These are phyloP conservation scores for Cryptococcus jaspeensis DNA, from an alignment of 1,284 basidiomycete species.

Conservation along the genomic window DNA sequence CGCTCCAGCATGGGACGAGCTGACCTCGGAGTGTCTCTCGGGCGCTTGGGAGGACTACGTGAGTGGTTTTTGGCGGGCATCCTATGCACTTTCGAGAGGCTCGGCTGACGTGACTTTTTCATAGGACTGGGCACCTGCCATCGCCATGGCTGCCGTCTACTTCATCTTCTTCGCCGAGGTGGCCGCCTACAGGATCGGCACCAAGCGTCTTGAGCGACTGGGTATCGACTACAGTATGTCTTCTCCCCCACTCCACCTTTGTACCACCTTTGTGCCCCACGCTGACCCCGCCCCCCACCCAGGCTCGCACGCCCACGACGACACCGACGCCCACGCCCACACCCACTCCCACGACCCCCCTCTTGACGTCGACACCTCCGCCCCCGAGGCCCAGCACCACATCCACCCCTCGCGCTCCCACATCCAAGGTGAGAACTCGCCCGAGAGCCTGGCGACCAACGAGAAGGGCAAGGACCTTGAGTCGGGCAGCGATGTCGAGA, in stretches of 20 bases:
- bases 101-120: constrained; percentile 6
- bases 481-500: constrained; percentile 10
- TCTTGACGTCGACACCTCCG: constrained; percentile 31
- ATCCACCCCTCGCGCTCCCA: constrained; percentile 23
- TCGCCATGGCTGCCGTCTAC: constrained; percentile 78
- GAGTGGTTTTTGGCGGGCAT: constrained; percentile 39
- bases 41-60: constrained; percentile 70
- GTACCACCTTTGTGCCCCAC: not conserved
- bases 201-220: constrained; percentile 43
- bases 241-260: constrained; percentile 2
- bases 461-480: constrained; percentile 20
- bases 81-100: not conserved
- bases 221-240: constrained; percentile 41
- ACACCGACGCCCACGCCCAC: constrained; percentile 60
- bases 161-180: constrained; percentile 80
- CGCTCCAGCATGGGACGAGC: constrained; percentile 68
- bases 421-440: constrained; percentile 1
- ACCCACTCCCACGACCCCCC: constrained; percentile 65
- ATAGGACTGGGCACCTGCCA: constrained; percentile 74
- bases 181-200: constrained; percentile 66
- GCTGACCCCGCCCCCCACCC: constrained; percentile 57
- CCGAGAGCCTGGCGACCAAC: not conserved
- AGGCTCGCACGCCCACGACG: constrained; percentile 58
- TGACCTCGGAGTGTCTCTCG: constrained; percentile 70
- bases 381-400: constrained; percentile 24